phyloP scores from a whole-genome alignment of 1,284 basidiomycete genomes.

The Tylopilus sp. region DNA sequence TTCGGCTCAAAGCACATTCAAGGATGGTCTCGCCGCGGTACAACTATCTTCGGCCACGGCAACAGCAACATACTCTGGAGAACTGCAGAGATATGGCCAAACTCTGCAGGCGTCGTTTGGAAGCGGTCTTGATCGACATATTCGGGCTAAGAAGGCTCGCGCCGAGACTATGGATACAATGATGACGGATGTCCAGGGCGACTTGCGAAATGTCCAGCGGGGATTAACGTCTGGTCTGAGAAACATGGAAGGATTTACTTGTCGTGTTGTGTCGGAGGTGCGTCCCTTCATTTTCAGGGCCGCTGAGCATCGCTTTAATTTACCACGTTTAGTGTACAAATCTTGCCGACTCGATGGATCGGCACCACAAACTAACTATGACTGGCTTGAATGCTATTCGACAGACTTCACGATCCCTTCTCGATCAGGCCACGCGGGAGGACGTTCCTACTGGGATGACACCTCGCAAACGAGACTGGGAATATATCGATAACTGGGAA shows the following conservation, averaged over 20 bases:
- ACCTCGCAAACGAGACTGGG: conserved; percentile 66
- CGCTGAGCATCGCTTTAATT: conserved; percentile 1
- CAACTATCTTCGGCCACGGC: conserved; percentile 46
- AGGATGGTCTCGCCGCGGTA: conserved; percentile 44
- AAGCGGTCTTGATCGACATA: conserved; percentile 55
- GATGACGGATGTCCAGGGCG: conserved; percentile 47
- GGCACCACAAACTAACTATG: conserved; percentile 40
- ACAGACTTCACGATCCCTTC: conserved; percentile 47
- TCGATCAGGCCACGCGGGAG: conserved; percentile 56
- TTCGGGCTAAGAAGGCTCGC: conserved; percentile 62
- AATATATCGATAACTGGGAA: conserved; percentile 66
- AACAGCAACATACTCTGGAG: conserved; percentile 48
- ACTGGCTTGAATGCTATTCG: conserved; percentile 47
- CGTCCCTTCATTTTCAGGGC: conserved; percentile 16
- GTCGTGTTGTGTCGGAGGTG: conserved; percentile 49
- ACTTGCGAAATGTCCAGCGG: conserved; percentile 48
- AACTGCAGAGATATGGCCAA: conserved; percentile 50
- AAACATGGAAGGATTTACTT: conserved; percentile 46
- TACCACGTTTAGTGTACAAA: conserved; percentile 36
- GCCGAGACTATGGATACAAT: conserved; percentile 54
- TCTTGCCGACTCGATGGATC: conserved; percentile 39
- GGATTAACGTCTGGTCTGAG: conserved; percentile 49
- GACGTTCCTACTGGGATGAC: conserved; percentile 66
- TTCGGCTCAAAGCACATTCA: conserved; percentile 40
- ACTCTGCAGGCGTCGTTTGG: conserved; percentile 42